Evolutionary conservation across 2,329 filamentous ascomycete species (phyloP), one percentile per base, ranked within the genome.

Genomic region (Epichloe scottii): DNA sequence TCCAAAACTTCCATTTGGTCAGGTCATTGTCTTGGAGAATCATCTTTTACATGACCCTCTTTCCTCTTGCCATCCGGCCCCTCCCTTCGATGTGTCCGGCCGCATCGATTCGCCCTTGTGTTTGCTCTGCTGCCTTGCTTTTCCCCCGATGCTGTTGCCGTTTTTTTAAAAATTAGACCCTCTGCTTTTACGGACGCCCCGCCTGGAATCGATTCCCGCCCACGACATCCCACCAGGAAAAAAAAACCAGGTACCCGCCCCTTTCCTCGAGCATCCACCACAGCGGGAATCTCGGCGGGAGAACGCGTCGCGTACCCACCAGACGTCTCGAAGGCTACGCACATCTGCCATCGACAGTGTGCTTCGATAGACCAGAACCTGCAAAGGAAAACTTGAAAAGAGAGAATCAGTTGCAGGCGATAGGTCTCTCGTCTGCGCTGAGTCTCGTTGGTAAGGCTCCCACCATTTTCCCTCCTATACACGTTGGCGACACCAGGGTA

Each of bases 341-440:
- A 49, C 35, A 45, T 48, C 44, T 53, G 45, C 41, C 46, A 35
- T 44, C 33, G 30, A 34, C 40, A 34, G 55, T 52, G 56, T 56
- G 50, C 52, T 53, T 56, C 51, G 54, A 57, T 55, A 56, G 56
- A 58, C 54, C 56, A 54, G 49, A 52, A 55, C 48, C 37, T 51
- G 40, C 53, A 50, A 57, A 52, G 54, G 59, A 57, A 62, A 60
- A 43, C 37, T 37, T 35, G 56, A 56, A 60, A 58, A 54, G 54
- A 60, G 75, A 79, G 76, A 72, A 66, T 74, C 75, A 76, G 78
- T 69, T 71, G 75, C 76, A 78, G 78, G 73, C 78, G 77, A 78
- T 66, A 63, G 60, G 55, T 63, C 58, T 60, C 63, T 78, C 76
- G 78, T 81, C 78, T 81, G 78, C 74, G 68, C 77, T 81, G 77